Conservation (phyloP, 1,284 basidiomycete genomes). For the Pyrrhoderma lamaoense region DNA sequence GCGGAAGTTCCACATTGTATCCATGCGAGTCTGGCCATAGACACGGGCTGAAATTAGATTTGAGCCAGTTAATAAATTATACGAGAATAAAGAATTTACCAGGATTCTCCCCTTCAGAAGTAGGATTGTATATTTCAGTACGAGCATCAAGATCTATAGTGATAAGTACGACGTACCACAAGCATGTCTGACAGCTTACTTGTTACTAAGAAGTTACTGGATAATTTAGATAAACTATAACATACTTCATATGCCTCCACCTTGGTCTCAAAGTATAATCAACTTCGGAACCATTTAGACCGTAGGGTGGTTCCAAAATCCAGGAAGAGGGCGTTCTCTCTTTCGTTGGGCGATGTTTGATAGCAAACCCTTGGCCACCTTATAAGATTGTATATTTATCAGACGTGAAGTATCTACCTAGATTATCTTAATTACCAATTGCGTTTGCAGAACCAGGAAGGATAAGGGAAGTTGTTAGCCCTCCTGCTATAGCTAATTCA, state of each 20-base stretch:
- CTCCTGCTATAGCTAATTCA: constrained; percentile 29
- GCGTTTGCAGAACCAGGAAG: constrained; percentile 35
- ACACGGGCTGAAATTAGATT: constrained; percentile 2
- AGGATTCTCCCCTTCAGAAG: constrained; percentile 21
- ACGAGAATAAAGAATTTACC: constrained; percentile 8
- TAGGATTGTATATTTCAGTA: background rate
- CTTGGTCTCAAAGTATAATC: constrained; percentile 16
- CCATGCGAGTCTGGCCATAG: constrained; percentile 26
- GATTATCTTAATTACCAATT: constrained; percentile 25
- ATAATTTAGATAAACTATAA: no score
- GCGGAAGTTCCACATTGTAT: constrained; percentile 42
- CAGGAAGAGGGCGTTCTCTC: constrained; percentile 26
- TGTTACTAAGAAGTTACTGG: background rate
- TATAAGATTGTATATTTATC: background rate
- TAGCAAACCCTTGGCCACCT: constrained; percentile 33
- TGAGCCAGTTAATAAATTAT: background rate
- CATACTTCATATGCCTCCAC: constrained; percentile 25
- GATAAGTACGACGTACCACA: constrained; percentile 19
- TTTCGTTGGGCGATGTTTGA: constrained; percentile 30
- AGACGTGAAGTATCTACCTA: constrained; percentile 4
- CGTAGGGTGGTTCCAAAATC: constrained; percentile 27
- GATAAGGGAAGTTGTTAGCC: constrained; percentile 34
- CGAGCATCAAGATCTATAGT: background rate
- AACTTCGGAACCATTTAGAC: constrained; percentile 17
- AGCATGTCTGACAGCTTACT: constrained; percentile 12